These are phyloP conservation scores for Hordeum vulgare DNA, from an alignment of 176 grass and related monocot genomes.

Conservation along the genomic window MorexV3_pseudomolecules_assembly NC_058519.1:621134357-621134856, in stretches of 20 bases:
- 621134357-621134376: constrained; percentile 16
- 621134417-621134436: constrained; percentile 95
- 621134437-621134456: constrained; percentile 98
- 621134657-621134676: constrained; percentile 3
- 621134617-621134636: constrained; percentile 4
- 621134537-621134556: constrained; percentile 99
- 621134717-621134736: constrained; percentile 99
- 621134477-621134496: constrained; percentile 80
- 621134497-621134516: constrained; percentile 52
- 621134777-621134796: constrained; percentile 67
- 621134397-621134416: constrained; percentile 37
- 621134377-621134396: constrained; percentile 16
- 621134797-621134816: constrained; percentile 16
- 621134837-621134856: constrained; percentile 7
- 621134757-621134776: constrained; percentile 99
- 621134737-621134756: constrained; percentile 87
- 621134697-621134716: neutral
- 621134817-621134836: neutral
- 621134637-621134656: neutral
- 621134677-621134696: constrained; percentile 28
- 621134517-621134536: constrained; percentile 72
- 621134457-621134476: constrained; percentile 92
- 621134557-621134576: constrained; percentile 88
- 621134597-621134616: constrained; percentile 27
- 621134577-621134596: constrained; percentile 92